Base-by-base conservation (phyloP, 192 early-diverging fungal genomes). In the Umbelopsis ramanniana region DNA sequence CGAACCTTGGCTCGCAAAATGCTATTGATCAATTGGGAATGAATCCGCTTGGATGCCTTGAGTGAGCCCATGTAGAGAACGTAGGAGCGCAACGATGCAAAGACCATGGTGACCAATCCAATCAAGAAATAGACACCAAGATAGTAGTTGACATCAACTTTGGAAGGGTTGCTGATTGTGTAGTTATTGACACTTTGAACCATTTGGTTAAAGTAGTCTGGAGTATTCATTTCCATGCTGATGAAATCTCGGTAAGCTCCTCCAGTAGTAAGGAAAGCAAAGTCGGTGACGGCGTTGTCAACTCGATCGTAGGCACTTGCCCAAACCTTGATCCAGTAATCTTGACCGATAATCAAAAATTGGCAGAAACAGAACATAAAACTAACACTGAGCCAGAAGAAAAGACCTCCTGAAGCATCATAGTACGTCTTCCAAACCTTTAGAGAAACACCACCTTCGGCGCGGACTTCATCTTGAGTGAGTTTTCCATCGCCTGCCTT, bases 391-490 rank as follows among this genome's bases (percentile, higher is more conserved):
- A 87, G 69, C 93, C 93, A 94, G 79, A 86, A 88, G 57, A 78
- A 71, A 63, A 71, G 79, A n/a, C 87, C 79, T 24, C 93, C 93
- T 35, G 91, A 89, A 29, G 89, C 90, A 22, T 76, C 69, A 67
- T 92, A 80, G 75, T 97, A 99, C 17, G 84, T 81, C 23, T 90
- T 75, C 87, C 95, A 98, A 15, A 98, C 90, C 7, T 76, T 66
- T 21, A 79, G 85, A 33, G 84, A 80, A 63, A 98, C 96, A 60
- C 86, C 84, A 0, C 98, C 98, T 10, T 88, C 85, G 15, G 89
- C 92, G 66, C 89, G 87, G 76, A 94, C 91, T 77, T 99, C 98
- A 10, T 93, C 92, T 52, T 89, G 78, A 47, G 94, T 93, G 47
- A 98, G 80, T 72, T 88, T 81, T n/a, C 85, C 85, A 67, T 82